Evolutionary conservation across 129 eudicot genomes (phyloP), one percentile per base, ranked within the genome.

Genomic region (Flaveria linearis): DNA sequence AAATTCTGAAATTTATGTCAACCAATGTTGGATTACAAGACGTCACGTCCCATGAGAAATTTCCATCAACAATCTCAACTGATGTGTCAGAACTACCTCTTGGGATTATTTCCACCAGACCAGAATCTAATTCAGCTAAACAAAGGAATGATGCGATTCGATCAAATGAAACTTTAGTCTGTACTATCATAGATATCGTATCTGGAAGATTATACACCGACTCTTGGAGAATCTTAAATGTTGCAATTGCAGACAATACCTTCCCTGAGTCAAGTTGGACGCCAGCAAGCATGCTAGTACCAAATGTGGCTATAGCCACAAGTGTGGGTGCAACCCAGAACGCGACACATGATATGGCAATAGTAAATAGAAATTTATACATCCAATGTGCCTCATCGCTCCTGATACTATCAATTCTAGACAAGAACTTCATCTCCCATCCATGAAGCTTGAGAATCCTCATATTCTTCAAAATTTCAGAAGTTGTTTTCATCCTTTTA

Each of bases 371-470:
- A 52, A 73, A 84, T 41, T 84, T 87, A 52, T 41, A 80, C 84
- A 93, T 81, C 98, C 98, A 93, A 1, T 84, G 85, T 0, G 84
- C 75, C 72, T 93, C 98, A 1, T 61, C 74, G 12, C 67, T 82
- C 77, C 98, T 81, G 17, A 88, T 80, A 16, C 85, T 86, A 2
- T 71, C 9, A 18, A 93, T 85, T 81, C 81, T 93, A 1, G 90
- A 84, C 80, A 93, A 81, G 75, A 93, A 93, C 82, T 89, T 93
- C 97, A 91, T 76, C 84, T 90, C 98, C 98, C 98, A 93, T 10
- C 96, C 96, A 75, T 93, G 85, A 79, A 93, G 96, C 76, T 90
- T 93, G 47, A 93, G 93, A 76, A 93, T 93, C 71, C 88, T 85
- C 98, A 93, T 93, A 79, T 91, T 93, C 78, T 85, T 88, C 82